These are phyloP conservation scores for Cyphellophora europaea DNA, from an alignment of 2,329 filamentous ascomycete genomes.

Conservation along the genomic window DNA sequence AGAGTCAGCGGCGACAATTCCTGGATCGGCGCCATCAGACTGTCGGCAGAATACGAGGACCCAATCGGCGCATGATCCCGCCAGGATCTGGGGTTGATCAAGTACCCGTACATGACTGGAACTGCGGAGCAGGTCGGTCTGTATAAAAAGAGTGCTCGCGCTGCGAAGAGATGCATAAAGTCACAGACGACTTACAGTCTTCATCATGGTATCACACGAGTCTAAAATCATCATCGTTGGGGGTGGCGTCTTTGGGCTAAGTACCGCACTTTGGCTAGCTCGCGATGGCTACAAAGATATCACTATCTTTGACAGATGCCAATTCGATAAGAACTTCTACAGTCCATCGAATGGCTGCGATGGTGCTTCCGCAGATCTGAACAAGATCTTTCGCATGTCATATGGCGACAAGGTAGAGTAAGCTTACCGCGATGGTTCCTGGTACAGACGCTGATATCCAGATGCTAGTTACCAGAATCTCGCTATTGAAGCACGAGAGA, in stretches of 20 bases:
- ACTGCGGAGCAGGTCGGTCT: too few species aligned
- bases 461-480: constrained; percentile 19
- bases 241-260: constrained; percentile 55
- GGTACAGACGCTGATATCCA: too few species aligned
- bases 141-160: too few species aligned
- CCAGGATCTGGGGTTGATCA: too few species aligned
- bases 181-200: too few species aligned
- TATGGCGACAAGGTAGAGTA: neutral
- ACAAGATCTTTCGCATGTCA: neutral
- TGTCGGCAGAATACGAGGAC: neutral
- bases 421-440: too few species aligned
- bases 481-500: constrained; percentile 20
- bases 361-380: neutral
- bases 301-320: constrained; percentile 44
- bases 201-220: neutral
- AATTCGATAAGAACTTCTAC: constrained; percentile 1
- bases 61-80: too few species aligned
- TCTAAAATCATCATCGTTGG: constrained; percentile 51
- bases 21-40: neutral
- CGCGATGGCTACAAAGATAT: constrained; percentile 46
- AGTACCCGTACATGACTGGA: too few species aligned
- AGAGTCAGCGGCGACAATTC: too few species aligned
- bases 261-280: constrained; percentile 62
- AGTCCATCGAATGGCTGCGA: neutral
- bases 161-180: too few species aligned